Base-by-base conservation (phyloP, 2,329 filamentous ascomycete genomes). In the Spiromastix sp. region DNA sequence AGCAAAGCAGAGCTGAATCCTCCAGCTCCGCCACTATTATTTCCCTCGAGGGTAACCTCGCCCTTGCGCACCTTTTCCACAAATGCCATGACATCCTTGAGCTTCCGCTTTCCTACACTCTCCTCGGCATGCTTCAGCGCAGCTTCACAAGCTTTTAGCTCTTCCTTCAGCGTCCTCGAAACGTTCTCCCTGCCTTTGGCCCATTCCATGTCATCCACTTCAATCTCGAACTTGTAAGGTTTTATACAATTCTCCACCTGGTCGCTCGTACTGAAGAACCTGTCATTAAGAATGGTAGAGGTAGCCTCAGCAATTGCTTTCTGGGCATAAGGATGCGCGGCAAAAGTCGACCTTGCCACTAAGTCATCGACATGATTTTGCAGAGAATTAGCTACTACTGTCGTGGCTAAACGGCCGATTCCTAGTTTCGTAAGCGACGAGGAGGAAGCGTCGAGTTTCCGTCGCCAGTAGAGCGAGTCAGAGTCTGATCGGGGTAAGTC, bases 171-270 rank as follows among this genome's bases (percentile, higher is more conserved):
- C 1, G 91, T 78, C 6, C 68, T 71, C 25, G 77, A 72, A 1
- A 89, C 80, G 48, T 93, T 91, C 30, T 94, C 86, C 34, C 89
- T 72, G 1, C 86, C 87, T 41, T 82, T 77, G 3, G 70, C 59
- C 91, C 91, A 98, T 56, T 98, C 93, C 5, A 77, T 70, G 25
- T 87, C 83, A 51, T 94, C 85, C 29, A 98, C 79, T 49, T 98
- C 91, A 39, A 98, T 93, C 43, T 95, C 86, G 48, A 89, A 96
- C 56, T 98, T 98, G 68, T 89, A 98, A 0, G 93, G 91, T 60
- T 98, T 98, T 61, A 98, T 93, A 55, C 89, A 98, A 55, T 96
- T 96, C 59, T 98, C 91, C 1, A 98, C 84, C 61, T 96, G 91
- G 51, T 98, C 93, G 43, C 84, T 91, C 1, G 93, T 98, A 60